Base-by-base conservation (phyloP, 1,284 basidiomycete genomes). In the Mycena citricolor region DNA sequence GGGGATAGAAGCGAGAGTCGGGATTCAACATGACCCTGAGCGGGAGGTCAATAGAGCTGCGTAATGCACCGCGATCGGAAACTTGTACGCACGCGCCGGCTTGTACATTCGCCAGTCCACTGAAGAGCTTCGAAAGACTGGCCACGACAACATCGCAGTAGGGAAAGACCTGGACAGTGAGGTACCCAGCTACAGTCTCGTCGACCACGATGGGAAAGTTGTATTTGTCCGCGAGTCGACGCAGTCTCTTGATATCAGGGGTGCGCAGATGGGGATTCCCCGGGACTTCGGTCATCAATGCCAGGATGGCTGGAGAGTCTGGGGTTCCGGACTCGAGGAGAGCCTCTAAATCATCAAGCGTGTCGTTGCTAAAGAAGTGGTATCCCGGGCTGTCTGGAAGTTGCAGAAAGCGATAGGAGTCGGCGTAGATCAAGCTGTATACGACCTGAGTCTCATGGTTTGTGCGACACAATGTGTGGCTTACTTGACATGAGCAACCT, bases 21-120 rank as follows among this genome's bases (percentile, higher is more conserved):
- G 94, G 93, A 63, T 97, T 98, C 33, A 99, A 70, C 20, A 94
- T 83, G 17, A 97, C 70, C 55, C 90, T 37, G 25, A n/a, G n/a
- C n/a, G n/a, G n/a, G 26, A 35, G 41, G 12, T 39, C 25, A 38
- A 6, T n/a, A n/a, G n/a, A n/a, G n/a, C n/a, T n/a, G n/a, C n/a
- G n/a, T n/a, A n/a, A n/a, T n/a, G n/a, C n/a, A n/a, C n/a, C n/a
- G n/a, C n/a, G n/a, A n/a, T n/a, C n/a, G n/a, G n/a, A n/a, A n/a
- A n/a, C n/a, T n/a, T n/a, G n/a, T 20, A 42, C 78, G 41, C 57
- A 93, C 92, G 88, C 89, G 56, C 95, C 95, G 42, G 95, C 95
- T 92, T 99, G 97, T 42, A 95, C 93, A 61, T 99, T 99, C 24
- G 85, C 81, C 43, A 90, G 86, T 4, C 95, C 95, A 50, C 90